phyloP scores from a whole-genome alignment of 2,329 filamentous ascomycete species.

The Colletotrichum liaoningense region DNA sequence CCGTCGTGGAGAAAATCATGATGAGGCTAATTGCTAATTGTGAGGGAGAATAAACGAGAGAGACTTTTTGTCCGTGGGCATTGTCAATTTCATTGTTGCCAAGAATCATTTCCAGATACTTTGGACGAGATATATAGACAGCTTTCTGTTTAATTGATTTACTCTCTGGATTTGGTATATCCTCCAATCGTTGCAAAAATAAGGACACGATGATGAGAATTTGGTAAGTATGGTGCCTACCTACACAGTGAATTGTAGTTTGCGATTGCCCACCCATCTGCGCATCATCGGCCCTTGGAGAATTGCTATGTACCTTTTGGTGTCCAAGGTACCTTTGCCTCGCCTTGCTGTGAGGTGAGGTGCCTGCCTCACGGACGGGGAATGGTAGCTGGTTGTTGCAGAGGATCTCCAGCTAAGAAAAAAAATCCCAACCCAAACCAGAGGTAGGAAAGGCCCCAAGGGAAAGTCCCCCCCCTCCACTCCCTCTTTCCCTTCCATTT shows the following conservation, averaged over 20 bases:
- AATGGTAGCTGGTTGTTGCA: slow-evolving; percentile 2
- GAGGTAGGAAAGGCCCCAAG: not conserved
- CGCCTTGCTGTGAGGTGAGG: not conserved
- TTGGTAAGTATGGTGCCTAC: not conserved
- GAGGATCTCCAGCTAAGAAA: slow-evolving; percentile 29
- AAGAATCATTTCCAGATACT: not conserved
- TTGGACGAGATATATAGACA: not conserved
- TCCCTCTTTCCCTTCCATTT: not conserved
- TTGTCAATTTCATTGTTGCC: not conserved
- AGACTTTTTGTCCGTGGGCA: not conserved
- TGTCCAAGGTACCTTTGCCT: not conserved
- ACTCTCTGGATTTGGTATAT: not conserved
- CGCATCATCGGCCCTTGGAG: too few relatives aligned
- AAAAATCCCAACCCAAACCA: not conserved
- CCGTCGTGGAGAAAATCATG: not conserved
- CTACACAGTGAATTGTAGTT: too few relatives aligned
- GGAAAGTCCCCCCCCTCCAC: slow-evolving; percentile 16
- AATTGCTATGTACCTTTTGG: too few relatives aligned
- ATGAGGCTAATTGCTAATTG: not conserved
- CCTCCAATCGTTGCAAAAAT: not conserved
- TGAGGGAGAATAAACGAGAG: not conserved
- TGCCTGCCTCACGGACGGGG: not conserved
- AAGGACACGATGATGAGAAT: not conserved
- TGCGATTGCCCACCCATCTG: too few relatives aligned
- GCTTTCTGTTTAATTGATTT: not conserved